Percentiles rank a stretch among this genome's conserved stretches.
These are phyloP conservation scores for Globisporangium mamillatum DNA, from an alignment of 352 stramenopile species.

Conservation along the genomic window DNA sequence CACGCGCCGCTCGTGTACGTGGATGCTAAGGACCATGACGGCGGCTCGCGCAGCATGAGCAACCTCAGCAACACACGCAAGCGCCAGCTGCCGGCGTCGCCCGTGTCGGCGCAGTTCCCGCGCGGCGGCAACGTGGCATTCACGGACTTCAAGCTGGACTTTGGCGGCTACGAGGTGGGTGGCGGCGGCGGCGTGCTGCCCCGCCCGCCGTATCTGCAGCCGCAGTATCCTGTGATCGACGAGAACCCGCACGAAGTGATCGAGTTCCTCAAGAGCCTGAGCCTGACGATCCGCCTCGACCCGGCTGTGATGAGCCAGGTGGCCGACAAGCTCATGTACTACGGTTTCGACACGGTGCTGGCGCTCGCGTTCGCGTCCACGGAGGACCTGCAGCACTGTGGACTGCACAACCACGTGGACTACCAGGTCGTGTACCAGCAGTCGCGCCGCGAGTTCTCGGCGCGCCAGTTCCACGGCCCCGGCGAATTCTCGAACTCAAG, in stretches of 20 bases:
- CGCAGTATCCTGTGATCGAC: conserved; percentile 16
- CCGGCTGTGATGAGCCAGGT: conserved; percentile 26
- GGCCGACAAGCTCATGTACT: conserved; percentile 35
- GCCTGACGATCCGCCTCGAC: conserved; percentile 36
- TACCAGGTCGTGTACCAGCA: conserved; percentile 46
- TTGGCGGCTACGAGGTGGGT: conserved; percentile 45
- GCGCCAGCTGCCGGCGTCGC: conserved; percentile 22
- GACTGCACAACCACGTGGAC: conserved; percentile 37
- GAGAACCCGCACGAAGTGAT: conserved; percentile 34
- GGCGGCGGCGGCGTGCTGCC: conserved; percentile 13
- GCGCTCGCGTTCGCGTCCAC: conserved; percentile 49
- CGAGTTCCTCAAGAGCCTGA: conserved; percentile 50
- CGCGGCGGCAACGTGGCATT: conserved; percentile 23
- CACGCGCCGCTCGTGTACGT: conserved; percentile 22
- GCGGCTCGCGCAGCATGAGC: conserved; percentile 29
- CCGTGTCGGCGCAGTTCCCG: conserved; percentile 15
- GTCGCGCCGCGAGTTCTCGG: conserved; percentile 40
- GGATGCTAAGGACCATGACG: conserved; percentile 12
- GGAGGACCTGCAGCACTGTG: conserved; percentile 45
- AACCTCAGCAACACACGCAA: conserved; percentile 35
- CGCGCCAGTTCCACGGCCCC: conserved; percentile 37
- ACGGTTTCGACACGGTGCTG: conserved; percentile 62
- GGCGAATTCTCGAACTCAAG: conserved; percentile 31
- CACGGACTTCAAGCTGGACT: conserved; percentile 63
- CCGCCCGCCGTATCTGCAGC: conserved; percentile 10